phyloP scores from a whole-genome alignment of 2,329 filamentous ascomycete genomes.

The Rugonectria rugulosa region DNA sequence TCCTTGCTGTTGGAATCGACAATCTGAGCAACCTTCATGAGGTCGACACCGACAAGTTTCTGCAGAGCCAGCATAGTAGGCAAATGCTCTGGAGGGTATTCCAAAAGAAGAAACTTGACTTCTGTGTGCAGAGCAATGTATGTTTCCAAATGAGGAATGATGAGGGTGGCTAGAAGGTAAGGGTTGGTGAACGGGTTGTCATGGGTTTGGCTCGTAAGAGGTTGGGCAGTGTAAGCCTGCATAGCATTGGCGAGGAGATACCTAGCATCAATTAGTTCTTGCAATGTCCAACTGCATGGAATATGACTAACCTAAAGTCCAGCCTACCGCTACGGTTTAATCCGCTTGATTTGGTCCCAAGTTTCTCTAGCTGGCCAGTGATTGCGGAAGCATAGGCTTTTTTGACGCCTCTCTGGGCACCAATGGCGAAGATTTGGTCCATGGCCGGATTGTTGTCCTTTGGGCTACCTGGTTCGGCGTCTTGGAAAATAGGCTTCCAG shows the following conservation, averaged over 20 bases:
- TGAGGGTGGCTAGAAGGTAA: constrained; percentile 62
- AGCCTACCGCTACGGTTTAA: constrained; percentile 61
- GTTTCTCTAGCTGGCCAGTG: constrained; percentile 60
- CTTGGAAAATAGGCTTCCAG: constrained; percentile 61
- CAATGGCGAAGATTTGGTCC: constrained; percentile 68
- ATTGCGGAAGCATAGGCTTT: constrained; percentile 58
- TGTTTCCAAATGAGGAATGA: constrained; percentile 67
- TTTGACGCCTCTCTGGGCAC: constrained; percentile 62
- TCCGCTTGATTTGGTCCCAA: constrained; percentile 60
- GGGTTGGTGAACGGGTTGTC: constrained; percentile 64
- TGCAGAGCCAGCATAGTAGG: constrained; percentile 65
- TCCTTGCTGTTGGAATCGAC: constrained; percentile 53
- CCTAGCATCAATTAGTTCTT: constrained; percentile 43
- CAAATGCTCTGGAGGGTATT: constrained; percentile 65
- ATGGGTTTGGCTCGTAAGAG: constrained; percentile 56
- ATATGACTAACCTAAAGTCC: constrained; percentile 60
- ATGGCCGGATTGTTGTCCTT: constrained; percentile 50
- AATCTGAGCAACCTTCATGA: constrained; percentile 67
- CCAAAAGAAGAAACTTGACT: constrained; percentile 64
- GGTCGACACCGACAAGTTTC: constrained; percentile 61
- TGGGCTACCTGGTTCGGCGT: constrained; percentile 41
- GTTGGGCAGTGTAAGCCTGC: constrained; percentile 63
- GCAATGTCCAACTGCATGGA: neutral
- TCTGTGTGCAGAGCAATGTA: constrained; percentile 62
- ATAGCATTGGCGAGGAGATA: constrained; percentile 68